Evolutionary conservation across 78 protist species (phyloP), one percentile per base, ranked within the genome.

Genomic region (Cavenderia fasciculata): DNA sequence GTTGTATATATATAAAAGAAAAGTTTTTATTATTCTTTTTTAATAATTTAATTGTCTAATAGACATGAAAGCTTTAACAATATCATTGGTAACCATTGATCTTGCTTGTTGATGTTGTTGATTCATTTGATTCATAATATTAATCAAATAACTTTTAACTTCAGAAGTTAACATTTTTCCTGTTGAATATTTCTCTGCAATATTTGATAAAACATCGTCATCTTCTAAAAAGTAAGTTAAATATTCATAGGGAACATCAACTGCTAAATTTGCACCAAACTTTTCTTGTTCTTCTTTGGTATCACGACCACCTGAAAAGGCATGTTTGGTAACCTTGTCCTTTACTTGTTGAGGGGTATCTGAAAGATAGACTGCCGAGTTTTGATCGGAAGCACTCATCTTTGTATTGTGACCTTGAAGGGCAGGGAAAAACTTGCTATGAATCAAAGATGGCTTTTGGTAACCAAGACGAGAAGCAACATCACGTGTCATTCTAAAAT

Each of bases 401-500:
- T 98, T 97, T 1, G 96, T 76, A 54, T 85, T 56, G 46, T 66
- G 66, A 31, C 97, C 99, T 61, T 94, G 97, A 19, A 99, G 96
- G 4, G 99, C 96, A 1, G 99, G 99, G 94, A 99, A 95, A 94
- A 98, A 99, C 62, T 88, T 94, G 54, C 97, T 44, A 70, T 97
- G 99, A 40, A 98, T 44, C 18, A 98, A 82, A 18, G 98, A 79
- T n/a, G 99, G 99, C 93, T 98, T 98, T 34, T 47, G 59, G 36
- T 46, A 87, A n/a, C 95, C 96, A 19, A 98, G 33, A 10, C 95
- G 33, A 23, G 96, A 97, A 18, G 99, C 99, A 31, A 98, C 94
- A 76, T 99, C 99, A 6, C 99, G 74, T 11, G 99, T 96, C 96
- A 98, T 75, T 52, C 99, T 92, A 97, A 99, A 99, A 89, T 99